These are phyloP conservation scores for Astragalus glycyphyllos DNA, from an alignment of 306 rosid genomes.

Conservation along the genomic window DNA sequence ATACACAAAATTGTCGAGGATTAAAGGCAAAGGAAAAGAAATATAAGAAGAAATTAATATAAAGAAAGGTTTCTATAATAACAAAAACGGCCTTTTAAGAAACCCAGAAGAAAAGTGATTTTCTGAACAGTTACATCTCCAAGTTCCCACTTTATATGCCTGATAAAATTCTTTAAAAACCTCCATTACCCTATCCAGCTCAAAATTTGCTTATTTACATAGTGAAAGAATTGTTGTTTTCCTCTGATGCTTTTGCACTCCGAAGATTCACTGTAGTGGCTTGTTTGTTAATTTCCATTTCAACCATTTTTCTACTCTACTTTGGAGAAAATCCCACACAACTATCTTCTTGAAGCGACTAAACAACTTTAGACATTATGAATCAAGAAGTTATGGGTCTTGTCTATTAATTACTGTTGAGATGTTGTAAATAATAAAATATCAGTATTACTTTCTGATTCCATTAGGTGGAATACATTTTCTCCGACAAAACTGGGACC, in stretches of 20 bases:
- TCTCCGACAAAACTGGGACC: constrained; percentile 99
- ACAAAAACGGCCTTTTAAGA: constrained; percentile 2
- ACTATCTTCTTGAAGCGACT: neutral
- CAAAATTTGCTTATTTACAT: constrained; percentile 3
- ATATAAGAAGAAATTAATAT: constrained; percentile 18
- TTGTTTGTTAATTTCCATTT: neutral
- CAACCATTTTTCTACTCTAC: neutral
- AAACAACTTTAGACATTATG: neutral
- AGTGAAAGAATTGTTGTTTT: neutral
- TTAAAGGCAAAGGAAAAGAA: neutral
- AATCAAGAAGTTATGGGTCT: neutral
- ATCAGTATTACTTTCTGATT: constrained; percentile 33
- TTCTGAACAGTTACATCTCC: constrained; percentile 23
- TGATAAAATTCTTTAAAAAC: constrained; percentile 9
- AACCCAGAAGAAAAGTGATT: constrained; percentile 6
- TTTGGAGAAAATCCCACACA: neutral
- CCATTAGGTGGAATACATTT: constrained; percentile 91
- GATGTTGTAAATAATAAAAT: too few species aligned
- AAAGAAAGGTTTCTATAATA: constrained; percentile 22
- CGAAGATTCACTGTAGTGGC: neutral
- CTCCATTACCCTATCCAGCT: neutral
- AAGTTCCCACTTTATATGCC: neutral
- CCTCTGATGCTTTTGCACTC: neutral
- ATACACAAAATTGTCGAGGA: neutral
- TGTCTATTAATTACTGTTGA: neutral